phyloP scores from a whole-genome alignment of 73 alveolate species.

The Halteria grandinella region DNA sequence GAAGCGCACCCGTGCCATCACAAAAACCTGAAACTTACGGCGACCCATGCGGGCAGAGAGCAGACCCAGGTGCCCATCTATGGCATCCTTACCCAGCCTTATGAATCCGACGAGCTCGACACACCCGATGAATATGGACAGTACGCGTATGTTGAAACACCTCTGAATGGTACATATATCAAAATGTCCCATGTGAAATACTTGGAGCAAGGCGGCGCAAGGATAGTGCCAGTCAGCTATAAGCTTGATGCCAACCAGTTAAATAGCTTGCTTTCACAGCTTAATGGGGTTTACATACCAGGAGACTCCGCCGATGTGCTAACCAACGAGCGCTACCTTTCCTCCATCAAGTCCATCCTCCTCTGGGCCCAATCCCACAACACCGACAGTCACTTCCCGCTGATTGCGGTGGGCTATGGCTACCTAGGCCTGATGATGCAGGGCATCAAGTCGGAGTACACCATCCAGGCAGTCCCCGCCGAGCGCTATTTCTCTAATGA shows the following conservation, averaged over 20 bases:
- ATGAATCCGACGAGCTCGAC: neutral
- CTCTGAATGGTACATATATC: neutral
- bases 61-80: constrained; percentile 4
- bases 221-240: constrained; percentile 18
- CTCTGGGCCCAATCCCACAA: constrained; percentile 4
- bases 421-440: neutral
- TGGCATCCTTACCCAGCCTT: constrained; percentile 30
- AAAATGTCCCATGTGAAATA: constrained; percentile 11
- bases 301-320: constrained; percentile 8
- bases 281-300: constrained; percentile 26
- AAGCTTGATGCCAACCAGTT: neutral
- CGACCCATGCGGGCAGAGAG: neutral
- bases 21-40: neutral
- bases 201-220: constrained; percentile 11
- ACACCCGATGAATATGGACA: neutral
- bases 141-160: neutral
- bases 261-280: neutral
- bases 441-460: no score
- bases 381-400: neutral
- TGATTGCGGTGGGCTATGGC: constrained; percentile 20
- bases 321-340: neutral
- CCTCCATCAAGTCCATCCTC: neutral
- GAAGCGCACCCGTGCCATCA: neutral
- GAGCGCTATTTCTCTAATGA: neutral
- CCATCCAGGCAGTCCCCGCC: neutral